A percentile compares a stretch with the other conserved stretches of the same genome.
Evolutionary conservation across 805 yeast genomes (phyloP).

Genomic region (Lipomyces sp.): DNA sequence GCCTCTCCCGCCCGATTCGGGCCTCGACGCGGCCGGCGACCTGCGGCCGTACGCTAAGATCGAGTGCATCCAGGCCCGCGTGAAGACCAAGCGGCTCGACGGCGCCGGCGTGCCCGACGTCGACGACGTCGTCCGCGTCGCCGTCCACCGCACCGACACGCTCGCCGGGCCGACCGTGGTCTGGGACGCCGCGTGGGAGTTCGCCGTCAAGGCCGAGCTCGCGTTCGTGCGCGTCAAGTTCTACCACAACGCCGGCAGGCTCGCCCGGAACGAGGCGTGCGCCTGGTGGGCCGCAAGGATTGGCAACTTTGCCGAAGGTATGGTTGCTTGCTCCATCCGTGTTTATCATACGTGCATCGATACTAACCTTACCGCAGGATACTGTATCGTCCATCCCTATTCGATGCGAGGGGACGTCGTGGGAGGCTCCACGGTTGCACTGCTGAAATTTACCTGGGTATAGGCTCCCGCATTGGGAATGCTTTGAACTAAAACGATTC

Average conservation of each 20-base stretch:
- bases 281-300: slow-evolving; percentile 14
- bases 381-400: slow-evolving; percentile 1
- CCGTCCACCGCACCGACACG: slow-evolving; percentile 1
- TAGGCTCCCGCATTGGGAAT: too few species aligned
- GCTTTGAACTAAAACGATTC: too few species aligned
- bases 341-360: background rate
- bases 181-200: slow-evolving; percentile 1
- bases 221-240: slow-evolving; percentile 11
- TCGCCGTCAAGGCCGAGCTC: slow-evolving; percentile 4
- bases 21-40: background rate
- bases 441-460: slow-evolving; percentile 3
- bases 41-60: slow-evolving; percentile 11
- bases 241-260: slow-evolving; percentile 11
- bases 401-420: background rate
- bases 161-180: slow-evolving; percentile 4
- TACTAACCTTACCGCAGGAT: background rate
- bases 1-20: slow-evolving; percentile 8
- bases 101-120: slow-evolving; percentile 1
- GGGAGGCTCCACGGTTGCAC: background rate
- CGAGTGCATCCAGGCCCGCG: slow-evolving; percentile 4
- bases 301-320: slow-evolving; percentile 9
- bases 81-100: slow-evolving; percentile 6
- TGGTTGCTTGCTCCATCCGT: too few species aligned
- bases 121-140: slow-evolving; percentile 4
- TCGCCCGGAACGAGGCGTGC: slow-evolving; percentile 11